Conservation (phyloP, 192 early-diverging fungal species). For the Coemansia sp. region DNA sequence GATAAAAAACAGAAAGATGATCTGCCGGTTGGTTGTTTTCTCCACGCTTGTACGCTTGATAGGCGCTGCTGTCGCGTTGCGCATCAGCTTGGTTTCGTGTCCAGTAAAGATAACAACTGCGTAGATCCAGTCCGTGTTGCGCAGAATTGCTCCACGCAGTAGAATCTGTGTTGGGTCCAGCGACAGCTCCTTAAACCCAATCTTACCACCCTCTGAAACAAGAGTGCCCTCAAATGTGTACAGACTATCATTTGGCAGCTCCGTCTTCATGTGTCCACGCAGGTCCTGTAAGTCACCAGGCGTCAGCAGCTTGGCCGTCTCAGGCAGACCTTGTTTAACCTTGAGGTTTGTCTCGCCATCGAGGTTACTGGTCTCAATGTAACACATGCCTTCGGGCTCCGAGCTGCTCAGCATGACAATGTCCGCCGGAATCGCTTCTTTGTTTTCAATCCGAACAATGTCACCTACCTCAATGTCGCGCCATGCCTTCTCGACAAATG, state of each 20-base stretch:
- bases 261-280: constrained; percentile 81
- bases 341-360: constrained; percentile 99
- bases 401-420: constrained; percentile 85
- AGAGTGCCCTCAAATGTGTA: constrained; percentile 89
- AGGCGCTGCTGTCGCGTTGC: constrained; percentile 88
- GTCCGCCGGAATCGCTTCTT: constrained; percentile 90
- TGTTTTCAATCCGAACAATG: constrained; percentile 86
- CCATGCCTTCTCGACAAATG: constrained; percentile 80
- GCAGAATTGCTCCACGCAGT: constrained; percentile 87
- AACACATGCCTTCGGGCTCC: constrained; percentile 95
- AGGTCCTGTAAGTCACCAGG: constrained; percentile 66
- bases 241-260: constrained; percentile 93
- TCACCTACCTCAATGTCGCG: constrained; percentile 81
- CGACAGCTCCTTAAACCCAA: constrained; percentile 67
- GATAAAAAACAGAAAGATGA: constrained; percentile 89
- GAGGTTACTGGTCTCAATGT: constrained; percentile 97
- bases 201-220: constrained; percentile 46
- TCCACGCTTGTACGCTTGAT: constrained; percentile 92
- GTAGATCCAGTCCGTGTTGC: constrained; percentile 95
- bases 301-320: constrained; percentile 75
- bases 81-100: constrained; percentile 97
- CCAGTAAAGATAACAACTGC: constrained; percentile 94
- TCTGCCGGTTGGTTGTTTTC: constrained; percentile 89
- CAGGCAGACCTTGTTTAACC: constrained; percentile 89
- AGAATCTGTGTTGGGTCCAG: constrained; percentile 93